Base-by-base conservation (phyloP, 1,284 basidiomycete genomes). In the Mycosarcoma mackinlayi region DNA sequence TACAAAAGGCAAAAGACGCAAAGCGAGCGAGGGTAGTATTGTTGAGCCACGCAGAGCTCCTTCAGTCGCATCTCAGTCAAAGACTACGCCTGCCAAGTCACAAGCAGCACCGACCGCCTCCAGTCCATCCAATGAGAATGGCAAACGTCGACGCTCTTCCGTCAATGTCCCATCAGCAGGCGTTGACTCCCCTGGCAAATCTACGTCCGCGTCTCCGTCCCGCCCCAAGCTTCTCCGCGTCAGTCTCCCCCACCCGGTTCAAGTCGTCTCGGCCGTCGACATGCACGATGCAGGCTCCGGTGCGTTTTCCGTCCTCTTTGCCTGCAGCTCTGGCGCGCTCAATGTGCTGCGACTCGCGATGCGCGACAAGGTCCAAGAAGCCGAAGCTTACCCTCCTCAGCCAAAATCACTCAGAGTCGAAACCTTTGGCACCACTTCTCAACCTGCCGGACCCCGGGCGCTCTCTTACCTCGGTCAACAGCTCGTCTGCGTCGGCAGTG, bases 401-500 rank as follows among this genome's bases (percentile, higher is more conserved):
- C 56, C 48, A n/a, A 53, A 25, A 47, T 50, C 58, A 30, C 60
- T 78, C 45, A 23, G 45, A 9, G 55, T 78, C 5, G 48, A 45
- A 25, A 51, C 56, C 6, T 45, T 80, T 21, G 75, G 77, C 18
- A 28, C 11, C 24, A 66, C 60, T 4, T 61, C 74, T 31, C 60
- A 66, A 30, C 52, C 77, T 6, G 62, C 68, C 3, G 76, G 77
- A 3, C 62, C 75, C 8, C 61, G 70, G 16, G 73, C 60, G 0
- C 38, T 82, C 8, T 45, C 68, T 3, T 76, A 78, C 24, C 55
- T 79, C 7, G 73, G 76, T 25, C 79, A 82, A 3, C 65, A 64
- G 28, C 61, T 78, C 27, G 49, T 81, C 10, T 56, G 69, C 41
- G 55, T 79, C 9, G 58, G 65, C 30, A 80, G 77, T 39, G 64